Conservation (phyloP, 2,329 filamentous ascomycete genomes). For the Macroventuria anomochaeta region DNA sequence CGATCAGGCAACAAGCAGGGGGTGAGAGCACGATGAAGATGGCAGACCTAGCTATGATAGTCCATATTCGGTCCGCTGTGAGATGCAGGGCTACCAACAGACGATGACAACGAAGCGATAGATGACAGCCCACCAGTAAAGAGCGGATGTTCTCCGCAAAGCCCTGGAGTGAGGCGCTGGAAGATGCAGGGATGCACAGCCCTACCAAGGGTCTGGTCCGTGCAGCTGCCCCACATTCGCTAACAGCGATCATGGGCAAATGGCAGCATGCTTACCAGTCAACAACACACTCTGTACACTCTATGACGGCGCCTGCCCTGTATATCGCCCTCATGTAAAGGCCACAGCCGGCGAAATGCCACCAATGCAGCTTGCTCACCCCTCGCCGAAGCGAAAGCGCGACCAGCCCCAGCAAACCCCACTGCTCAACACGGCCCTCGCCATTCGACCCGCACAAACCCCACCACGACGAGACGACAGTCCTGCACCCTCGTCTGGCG, state of each 20-base stretch:
- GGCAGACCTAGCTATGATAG: background rate
- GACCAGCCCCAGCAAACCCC: conserved; percentile 39
- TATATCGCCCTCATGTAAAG: conserved; percentile 34
- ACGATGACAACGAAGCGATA: background rate
- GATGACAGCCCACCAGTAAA: conserved; percentile 4
- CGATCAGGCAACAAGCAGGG: conserved; percentile 15
- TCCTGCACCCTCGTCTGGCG: conserved; percentile 30
- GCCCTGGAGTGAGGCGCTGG: background rate
- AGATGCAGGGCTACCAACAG: background rate
- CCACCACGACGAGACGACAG: conserved; percentile 29
- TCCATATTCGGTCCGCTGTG: background rate
- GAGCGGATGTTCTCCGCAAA: conserved; percentile 14
- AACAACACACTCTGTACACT: conserved; percentile 8
- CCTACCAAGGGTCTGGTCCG: conserved; percentile 15
- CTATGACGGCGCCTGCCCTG: background rate
- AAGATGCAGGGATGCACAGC: conserved; percentile 24
- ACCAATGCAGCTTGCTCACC: conserved; percentile 42
- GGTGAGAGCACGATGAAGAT: background rate
- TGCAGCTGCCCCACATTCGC: conserved; percentile 34
- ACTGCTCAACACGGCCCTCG: conserved; percentile 39
- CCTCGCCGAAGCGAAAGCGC: conserved; percentile 50
- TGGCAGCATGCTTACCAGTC: conserved; percentile 10
- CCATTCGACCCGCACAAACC: conserved; percentile 36
- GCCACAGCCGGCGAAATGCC: conserved; percentile 38
- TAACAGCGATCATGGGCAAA: conserved; percentile 21